Evolutionary conservation across 208 protist species (phyloP).

Genomic region (Novymonas esmeraldas): DNA sequence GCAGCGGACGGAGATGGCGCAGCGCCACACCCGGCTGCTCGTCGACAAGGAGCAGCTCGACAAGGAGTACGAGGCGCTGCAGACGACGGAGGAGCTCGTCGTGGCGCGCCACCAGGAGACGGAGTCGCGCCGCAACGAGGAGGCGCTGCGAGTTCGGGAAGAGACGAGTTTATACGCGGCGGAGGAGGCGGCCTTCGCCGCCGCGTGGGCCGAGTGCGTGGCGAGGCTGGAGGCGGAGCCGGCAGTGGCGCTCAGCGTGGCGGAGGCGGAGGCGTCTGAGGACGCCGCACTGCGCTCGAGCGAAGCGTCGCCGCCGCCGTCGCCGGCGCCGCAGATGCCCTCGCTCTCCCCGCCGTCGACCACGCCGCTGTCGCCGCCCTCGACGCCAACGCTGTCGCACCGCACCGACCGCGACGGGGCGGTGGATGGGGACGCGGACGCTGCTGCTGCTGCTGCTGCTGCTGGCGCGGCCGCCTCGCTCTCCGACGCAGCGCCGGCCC

Average conservation of each 20-base stretch:
- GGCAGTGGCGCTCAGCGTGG: background rate
- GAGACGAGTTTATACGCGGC: slow-evolving; percentile 24
- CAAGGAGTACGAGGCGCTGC: slow-evolving; percentile 41
- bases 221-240: background rate
- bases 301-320: background rate
- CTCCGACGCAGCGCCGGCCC: too few species aligned
- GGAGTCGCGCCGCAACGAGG: slow-evolving; percentile 21
- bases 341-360: background rate
- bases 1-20: slow-evolving; percentile 18
- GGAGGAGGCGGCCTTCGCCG: slow-evolving; percentile 20
- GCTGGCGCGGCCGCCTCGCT: background rate
- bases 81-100: slow-evolving; percentile 46
- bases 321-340: background rate
- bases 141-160: slow-evolving; percentile 13
- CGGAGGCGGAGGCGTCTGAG: background rate
- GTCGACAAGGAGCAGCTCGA: slow-evolving; percentile 35
- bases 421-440: background rate
- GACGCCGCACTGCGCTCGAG: background rate
- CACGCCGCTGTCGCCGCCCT: too few species aligned
- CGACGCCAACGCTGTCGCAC: background rate
- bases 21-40: slow-evolving; percentile 27
- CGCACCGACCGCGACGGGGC: too few species aligned
- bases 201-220: background rate
- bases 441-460: background rate
- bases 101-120: slow-evolving; percentile 36